These are phyloP conservation scores for Hibiscus tridactylites DNA, from an alignment of 345 rosid species.

Conservation along the genomic window DNA sequence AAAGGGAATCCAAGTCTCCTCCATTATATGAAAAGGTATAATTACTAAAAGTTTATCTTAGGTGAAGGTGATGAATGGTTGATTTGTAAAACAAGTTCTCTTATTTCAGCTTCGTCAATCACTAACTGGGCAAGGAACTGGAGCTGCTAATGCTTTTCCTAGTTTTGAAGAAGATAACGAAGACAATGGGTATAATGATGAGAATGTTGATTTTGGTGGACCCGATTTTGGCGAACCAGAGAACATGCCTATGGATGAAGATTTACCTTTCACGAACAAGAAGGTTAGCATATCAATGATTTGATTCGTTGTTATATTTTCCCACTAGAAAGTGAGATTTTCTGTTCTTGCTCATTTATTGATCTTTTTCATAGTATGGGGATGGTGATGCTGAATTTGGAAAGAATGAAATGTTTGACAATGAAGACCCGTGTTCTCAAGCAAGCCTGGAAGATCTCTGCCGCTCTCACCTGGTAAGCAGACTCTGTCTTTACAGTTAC, in stretches of 20 bases:
- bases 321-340: background rate
- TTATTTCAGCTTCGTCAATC: conserved; percentile 65
- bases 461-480: conserved; percentile 83
- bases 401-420: conserved; percentile 32
- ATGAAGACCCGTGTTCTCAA: conserved; percentile 37
- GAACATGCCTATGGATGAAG: conserved; percentile 46
- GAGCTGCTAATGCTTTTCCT: conserved; percentile 27
- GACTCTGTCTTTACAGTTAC: background rate
- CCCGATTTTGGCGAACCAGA: conserved; percentile 46
- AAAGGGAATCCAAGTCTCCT: conserved; percentile 30
- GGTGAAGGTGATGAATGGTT: conserved; percentile 3
- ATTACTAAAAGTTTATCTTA: background rate
- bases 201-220: conserved; percentile 41
- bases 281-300: conserved; percentile 27
- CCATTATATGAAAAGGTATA: conserved; percentile 73
- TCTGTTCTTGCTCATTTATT: conserved; percentile 14
- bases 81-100: conserved; percentile 13
- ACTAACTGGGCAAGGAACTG: conserved; percentile 41
- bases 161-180: conserved; percentile 25
- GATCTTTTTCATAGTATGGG: conserved; percentile 26
- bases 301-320: conserved; percentile 1
- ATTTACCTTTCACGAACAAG: conserved; percentile 20
- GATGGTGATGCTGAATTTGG: conserved; percentile 26
- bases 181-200: conserved; percentile 39
- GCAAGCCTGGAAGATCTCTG: conserved; percentile 91